A percentile compares a stretch with the other conserved stretches of the same genome.
These are phyloP conservation scores for Sphaerosporella brunnea DNA, from an alignment of 495 filamentous ascomycete genomes.

Conservation along the genomic window DNA sequence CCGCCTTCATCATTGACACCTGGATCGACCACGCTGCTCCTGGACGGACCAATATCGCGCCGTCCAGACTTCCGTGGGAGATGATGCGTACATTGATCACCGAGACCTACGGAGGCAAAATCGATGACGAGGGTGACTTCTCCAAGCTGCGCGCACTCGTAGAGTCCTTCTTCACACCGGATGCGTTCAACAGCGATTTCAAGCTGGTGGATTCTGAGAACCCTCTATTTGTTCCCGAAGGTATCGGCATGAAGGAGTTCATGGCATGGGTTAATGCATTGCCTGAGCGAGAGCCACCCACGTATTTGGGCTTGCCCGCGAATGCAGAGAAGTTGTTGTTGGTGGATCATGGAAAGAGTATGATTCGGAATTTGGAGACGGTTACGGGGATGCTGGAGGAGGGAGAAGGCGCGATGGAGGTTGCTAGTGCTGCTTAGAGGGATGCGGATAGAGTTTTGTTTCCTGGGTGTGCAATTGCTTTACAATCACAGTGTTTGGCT, in stretches of 20 bases:
- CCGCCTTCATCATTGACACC: slow-evolving; percentile 82
- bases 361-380: slow-evolving; percentile 68
- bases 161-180: slow-evolving; percentile 55
- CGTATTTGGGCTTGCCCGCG: slow-evolving; percentile 85
- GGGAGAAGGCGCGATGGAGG: too few relatives aligned
- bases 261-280: slow-evolving; percentile 78
- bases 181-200: slow-evolving; percentile 80
- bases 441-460: too few relatives aligned
- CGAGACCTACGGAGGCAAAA: slow-evolving; percentile 94
- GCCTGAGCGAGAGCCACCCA: slow-evolving; percentile 89
- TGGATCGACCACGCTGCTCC: slow-evolving; percentile 74
- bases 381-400: slow-evolving; percentile 80
- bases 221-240: slow-evolving; percentile 54
- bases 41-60: slow-evolving; percentile 78
- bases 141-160: slow-evolving; percentile 52
- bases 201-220: slow-evolving; percentile 49
- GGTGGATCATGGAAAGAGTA: slow-evolving; percentile 68
- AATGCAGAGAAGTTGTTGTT: slow-evolving; percentile 94
- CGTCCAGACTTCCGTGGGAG: slow-evolving; percentile 87
- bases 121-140: slow-evolving; percentile 85
- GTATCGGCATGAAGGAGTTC: slow-evolving; percentile 71
- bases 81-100: slow-evolving; percentile 84
- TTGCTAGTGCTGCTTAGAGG: too few relatives aligned
- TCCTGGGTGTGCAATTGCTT: too few relatives aligned
- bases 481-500: too few relatives aligned